Percentiles rank a stretch among this genome's conserved stretches.
Conservation (phyloP, 176 grass and related monocot genomes). For the Carex parvula region DNA sequence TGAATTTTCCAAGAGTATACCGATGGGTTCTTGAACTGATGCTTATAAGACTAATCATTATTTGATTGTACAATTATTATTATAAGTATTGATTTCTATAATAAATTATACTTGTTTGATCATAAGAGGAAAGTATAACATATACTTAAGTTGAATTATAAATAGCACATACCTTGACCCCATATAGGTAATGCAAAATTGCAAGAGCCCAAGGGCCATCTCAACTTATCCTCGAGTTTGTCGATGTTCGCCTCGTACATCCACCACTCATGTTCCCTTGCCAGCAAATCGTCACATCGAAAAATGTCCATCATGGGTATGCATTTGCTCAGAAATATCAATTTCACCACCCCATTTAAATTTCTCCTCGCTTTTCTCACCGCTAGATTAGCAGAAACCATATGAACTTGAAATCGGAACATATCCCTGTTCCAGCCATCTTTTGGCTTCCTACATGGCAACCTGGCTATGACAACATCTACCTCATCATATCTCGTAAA, state of each 20-base stretch:
- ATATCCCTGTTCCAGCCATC: constrained; percentile 64
- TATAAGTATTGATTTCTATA: neutral
- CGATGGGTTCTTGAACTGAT: neutral
- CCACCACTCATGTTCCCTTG: constrained; percentile 59
- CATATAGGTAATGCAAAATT: constrained; percentile 59
- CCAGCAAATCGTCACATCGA: constrained; percentile 65
- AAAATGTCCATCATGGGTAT: constrained; percentile 94
- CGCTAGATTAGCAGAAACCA: constrained; percentile 50
- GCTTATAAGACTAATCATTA: neutral
- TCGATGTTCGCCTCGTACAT: constrained; percentile 51
- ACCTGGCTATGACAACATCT: constrained; percentile 57
- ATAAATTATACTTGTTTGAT: neutral
- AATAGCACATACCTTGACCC: constrained; percentile 42
- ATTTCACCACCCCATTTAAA: constrained; percentile 32
- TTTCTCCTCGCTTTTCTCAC: constrained; percentile 34
- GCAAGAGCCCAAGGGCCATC: constrained; percentile 61
- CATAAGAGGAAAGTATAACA: neutral
- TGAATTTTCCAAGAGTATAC: neutral
- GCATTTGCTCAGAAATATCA: constrained; percentile 60
- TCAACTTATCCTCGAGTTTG: constrained; percentile 68
- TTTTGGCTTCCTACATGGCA: constrained; percentile 52
- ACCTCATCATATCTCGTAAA: constrained; percentile 34
- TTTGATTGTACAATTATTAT: neutral
- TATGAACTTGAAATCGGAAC: constrained; percentile 78
- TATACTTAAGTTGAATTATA: neutral